Base-by-base conservation (phyloP, 805 yeast genomes). In the Debaryomyces tyrocola region DNA sequence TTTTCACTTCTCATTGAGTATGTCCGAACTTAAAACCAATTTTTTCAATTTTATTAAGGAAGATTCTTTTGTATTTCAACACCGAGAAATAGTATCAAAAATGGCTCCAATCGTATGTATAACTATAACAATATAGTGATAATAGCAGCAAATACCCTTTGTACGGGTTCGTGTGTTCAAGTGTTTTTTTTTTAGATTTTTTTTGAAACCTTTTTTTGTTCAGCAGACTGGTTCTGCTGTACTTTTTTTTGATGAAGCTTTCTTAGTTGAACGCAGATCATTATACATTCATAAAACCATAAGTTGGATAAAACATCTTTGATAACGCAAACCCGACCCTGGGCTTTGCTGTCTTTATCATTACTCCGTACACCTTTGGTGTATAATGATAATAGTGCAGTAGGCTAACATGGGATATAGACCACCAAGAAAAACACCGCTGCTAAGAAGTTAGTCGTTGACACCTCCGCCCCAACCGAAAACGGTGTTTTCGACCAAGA, bases 401-500 rank as follows among this genome's bases (percentile, higher is more conserved):
- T 84, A 85, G 90, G 88, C 87, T 76, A 80, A 75, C 83, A 71
- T 56, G 65, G 74, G 69, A 67, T 63, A 58, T 73, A 85, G 95
- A 84, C 90, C 74, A 71, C 87, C 81, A 85, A 87, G 80, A 67
- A 70, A 64, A 64, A 77, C 59, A 77, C 83, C 73, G 82, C 80
- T 72, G 83, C 87, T 71, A 87, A 85, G 83, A 88, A 87, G 80
- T 90, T 87, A 82, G 87, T 87, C 69, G 92, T 94, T 72, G 98
- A 92, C 82, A 89, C 87, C 71, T 83, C 97, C 56, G 96, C 96
- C 74, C 96, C 97, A 80, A 90, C 90, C 72, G 96, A 89, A 75
- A 89, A 88, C 78, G 95, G 91, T 82, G 96, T 92, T 73, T 89
- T 90, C 69, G 98, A 94, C 86, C 94, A 95, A 75, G 87, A 94